A percentile compares a stretch with the other conserved stretches of the same genome.
Evolutionary conservation across 768 basidiomycete genomes (phyloP).

Genomic region (Russula olivacea): DNA sequence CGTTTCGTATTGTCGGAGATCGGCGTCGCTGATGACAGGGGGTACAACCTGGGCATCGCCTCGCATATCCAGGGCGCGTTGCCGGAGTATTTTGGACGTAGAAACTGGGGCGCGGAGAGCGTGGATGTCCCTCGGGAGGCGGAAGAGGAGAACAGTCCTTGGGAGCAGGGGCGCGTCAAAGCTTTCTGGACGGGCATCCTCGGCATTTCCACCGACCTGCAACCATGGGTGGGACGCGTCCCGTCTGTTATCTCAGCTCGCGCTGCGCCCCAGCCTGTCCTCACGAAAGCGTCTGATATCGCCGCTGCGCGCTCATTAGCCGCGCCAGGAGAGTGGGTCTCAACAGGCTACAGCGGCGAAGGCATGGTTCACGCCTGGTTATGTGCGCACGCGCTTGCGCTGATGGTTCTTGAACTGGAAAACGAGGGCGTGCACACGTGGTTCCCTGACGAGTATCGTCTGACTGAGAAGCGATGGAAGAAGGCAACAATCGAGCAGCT

Average conservation of each 20-base stretch:
- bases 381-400: conserved; percentile 51
- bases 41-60: conserved; percentile 35
- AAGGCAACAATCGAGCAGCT: conserved; percentile 37
- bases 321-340: conserved; percentile 61
- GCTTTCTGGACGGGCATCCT: conserved; percentile 60
- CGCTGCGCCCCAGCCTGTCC: neutral
- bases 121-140: conserved; percentile 27
- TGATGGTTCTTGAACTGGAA: conserved; percentile 49
- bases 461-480: conserved; percentile 47
- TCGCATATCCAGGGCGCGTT: conserved; percentile 46
- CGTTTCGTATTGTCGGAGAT: conserved; percentile 30
- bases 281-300: conserved; percentile 12
- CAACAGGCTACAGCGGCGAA: conserved; percentile 66
- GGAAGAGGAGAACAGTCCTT: conserved; percentile 27
- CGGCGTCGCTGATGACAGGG: conserved; percentile 34
- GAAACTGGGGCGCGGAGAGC: conserved; percentile 41
- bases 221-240: conserved; percentile 68
- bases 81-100: conserved; percentile 46
- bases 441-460: conserved; percentile 47
- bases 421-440: conserved; percentile 34
- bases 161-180: conserved; percentile 45
- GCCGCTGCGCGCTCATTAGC: conserved; percentile 11
- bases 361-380: conserved; percentile 72
- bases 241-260: conserved; percentile 43
- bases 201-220: conserved; percentile 52